A percentile compares a stretch with the other conserved stretches of the same genome.
These are phyloP conservation scores for Hypsizygus marmoreus DNA, from an alignment of 768 basidiomycete genomes.

Conservation along the genomic window DNA sequence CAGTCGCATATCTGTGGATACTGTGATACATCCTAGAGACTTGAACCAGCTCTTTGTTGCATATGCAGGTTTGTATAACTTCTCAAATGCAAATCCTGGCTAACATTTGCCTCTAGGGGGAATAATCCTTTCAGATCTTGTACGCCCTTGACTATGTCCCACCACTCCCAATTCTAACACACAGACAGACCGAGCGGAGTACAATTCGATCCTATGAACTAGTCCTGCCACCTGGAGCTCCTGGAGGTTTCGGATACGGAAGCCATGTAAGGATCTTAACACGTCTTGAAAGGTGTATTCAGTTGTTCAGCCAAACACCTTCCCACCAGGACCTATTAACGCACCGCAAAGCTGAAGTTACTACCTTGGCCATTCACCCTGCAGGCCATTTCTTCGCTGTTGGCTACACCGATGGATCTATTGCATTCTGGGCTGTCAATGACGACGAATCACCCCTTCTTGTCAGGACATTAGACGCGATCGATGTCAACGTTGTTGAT, in stretches of 20 bases:
- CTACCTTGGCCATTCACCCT: constrained; percentile 72
- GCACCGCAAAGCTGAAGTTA: constrained; percentile 70
- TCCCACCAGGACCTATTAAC: constrained; percentile 59
- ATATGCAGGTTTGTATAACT: constrained; percentile 66
- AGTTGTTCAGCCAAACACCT: not conserved
- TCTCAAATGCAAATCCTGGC: too few relatives aligned
- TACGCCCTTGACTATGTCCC: constrained; percentile 25
- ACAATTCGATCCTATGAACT: constrained; percentile 68
- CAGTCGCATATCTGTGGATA: constrained; percentile 58
- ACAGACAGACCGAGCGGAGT: constrained; percentile 44
- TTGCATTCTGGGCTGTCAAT: constrained; percentile 82
- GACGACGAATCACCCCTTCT: constrained; percentile 77
- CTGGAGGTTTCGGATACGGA: constrained; percentile 70
- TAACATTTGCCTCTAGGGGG: constrained; percentile 61
- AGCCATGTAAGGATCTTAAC: constrained; percentile 42
- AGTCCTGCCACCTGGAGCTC: constrained; percentile 75
- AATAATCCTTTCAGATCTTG: constrained; percentile 60
- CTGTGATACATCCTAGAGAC: constrained; percentile 70
- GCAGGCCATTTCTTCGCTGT: constrained; percentile 75
- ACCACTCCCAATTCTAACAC: constrained; percentile 5
- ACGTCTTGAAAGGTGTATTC: not conserved
- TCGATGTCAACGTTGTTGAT: constrained; percentile 59
- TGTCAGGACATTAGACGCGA: constrained; percentile 65
- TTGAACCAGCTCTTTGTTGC: constrained; percentile 72
- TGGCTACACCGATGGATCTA: constrained; percentile 80